Conservation (phyloP, 768 basidiomycete species). For the Xerocomellus dryophilus region DNA sequence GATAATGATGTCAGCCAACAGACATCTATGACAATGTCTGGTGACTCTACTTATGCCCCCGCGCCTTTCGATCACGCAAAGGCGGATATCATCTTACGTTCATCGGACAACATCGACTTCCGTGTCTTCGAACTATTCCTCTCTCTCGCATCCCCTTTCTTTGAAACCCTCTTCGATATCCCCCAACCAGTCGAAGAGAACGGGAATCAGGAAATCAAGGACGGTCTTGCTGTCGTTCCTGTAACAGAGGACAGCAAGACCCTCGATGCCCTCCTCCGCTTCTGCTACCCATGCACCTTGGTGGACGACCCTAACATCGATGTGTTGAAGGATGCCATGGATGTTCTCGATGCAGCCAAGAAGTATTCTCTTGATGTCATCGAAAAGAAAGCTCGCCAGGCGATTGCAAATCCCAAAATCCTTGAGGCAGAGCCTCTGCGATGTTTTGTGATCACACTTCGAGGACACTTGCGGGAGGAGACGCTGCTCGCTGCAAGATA, state of each 20-base stretch:
- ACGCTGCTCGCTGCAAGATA: slow-evolving; percentile 26
- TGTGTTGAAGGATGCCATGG: neutral
- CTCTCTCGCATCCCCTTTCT: slow-evolving; percentile 33
- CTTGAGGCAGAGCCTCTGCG: slow-evolving; percentile 24
- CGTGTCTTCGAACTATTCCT: slow-evolving; percentile 31
- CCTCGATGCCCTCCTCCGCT: slow-evolving; percentile 24
- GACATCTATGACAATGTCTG: neutral
- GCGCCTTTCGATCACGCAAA: slow-evolving; percentile 21
- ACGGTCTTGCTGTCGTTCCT: slow-evolving; percentile 17
- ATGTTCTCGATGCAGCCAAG: slow-evolving; percentile 10
- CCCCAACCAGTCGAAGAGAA: slow-evolving; percentile 19
- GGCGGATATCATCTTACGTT: slow-evolving; percentile 22
- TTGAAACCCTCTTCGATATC: slow-evolving; percentile 31
- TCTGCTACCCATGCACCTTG: slow-evolving; percentile 22
- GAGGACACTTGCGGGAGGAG: slow-evolving; percentile 19
- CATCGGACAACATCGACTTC: slow-evolving; percentile 29
- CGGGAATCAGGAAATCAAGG: slow-evolving; percentile 13
- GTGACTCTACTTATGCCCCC: slow-evolving; percentile 1
- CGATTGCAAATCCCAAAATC: slow-evolving; percentile 19
- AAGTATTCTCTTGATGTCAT: slow-evolving; percentile 18
- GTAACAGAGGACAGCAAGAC: slow-evolving; percentile 21
- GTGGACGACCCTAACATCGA: slow-evolving; percentile 15
- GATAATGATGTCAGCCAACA: neutral
- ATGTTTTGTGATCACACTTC: slow-evolving; percentile 31
- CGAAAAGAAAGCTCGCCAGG: slow-evolving; percentile 13